Evolutionary conservation across 306 rosid genomes (phyloP).

Genomic region (Comarum palustre): DNA sequence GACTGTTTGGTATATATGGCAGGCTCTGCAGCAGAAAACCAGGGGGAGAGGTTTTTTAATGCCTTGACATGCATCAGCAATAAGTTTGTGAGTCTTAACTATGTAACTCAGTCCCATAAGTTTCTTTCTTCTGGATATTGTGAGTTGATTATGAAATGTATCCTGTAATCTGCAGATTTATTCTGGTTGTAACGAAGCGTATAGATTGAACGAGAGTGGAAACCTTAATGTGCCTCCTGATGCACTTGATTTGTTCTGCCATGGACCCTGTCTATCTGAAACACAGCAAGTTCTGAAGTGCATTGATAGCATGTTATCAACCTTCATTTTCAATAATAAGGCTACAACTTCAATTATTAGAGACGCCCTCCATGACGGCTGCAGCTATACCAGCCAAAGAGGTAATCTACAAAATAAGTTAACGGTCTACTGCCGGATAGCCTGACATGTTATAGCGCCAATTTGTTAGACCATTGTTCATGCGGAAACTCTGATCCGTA

Average conservation of each 20-base stretch:
- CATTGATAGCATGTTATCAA: slow-evolving; percentile 43
- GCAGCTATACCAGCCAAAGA: slow-evolving; percentile 49
- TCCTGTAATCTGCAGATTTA: slow-evolving; percentile 40
- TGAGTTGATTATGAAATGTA: neutral
- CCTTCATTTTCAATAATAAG: slow-evolving; percentile 58
- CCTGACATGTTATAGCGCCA: neutral
- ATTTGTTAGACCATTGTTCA: neutral
- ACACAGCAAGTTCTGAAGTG: slow-evolving; percentile 63
- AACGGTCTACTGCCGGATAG: neutral
- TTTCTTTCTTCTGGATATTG: neutral
- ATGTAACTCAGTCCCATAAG: neutral
- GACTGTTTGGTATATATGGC: slow-evolving; percentile 8
- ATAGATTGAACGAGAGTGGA: slow-evolving; percentile 67
- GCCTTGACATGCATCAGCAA: slow-evolving; percentile 56
- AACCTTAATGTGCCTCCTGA: slow-evolving; percentile 50
- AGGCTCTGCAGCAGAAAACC: slow-evolving; percentile 40
- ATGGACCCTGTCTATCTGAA: slow-evolving; percentile 65
- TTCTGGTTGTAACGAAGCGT: slow-evolving; percentile 48
- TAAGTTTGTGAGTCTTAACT: slow-evolving; percentile 43
- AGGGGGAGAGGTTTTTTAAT: slow-evolving; percentile 32
- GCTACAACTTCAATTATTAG: slow-evolving; percentile 50
- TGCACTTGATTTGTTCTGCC: slow-evolving; percentile 53
- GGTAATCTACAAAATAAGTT: slow-evolving; percentile 31
- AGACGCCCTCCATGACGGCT: slow-evolving; percentile 50
- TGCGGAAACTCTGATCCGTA: neutral